Base-by-base conservation (phyloP, 768 basidiomycete species). In the Mycena polygramma region DNA sequence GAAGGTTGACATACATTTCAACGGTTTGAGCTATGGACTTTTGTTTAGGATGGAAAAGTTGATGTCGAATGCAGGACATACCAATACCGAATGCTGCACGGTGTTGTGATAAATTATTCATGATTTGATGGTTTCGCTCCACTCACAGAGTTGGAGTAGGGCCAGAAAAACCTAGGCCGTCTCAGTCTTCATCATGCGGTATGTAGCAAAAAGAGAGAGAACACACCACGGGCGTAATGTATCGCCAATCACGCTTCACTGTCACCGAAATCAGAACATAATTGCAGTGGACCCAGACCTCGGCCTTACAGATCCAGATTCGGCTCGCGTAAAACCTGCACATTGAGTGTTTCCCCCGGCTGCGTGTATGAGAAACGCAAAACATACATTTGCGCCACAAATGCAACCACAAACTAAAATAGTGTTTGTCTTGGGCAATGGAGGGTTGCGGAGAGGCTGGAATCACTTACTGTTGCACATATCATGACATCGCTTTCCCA, bases 371-470 rank as follows among this genome's bases (percentile, higher is more conserved):
- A 30, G 30, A 24, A 51, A 7, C 11, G 49, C 49, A 24, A 51
- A 11, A 24, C 22, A 13, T 13, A 51, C 52, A 53, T 13, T 53
- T 53, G 52, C 26, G 52, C 24, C 52, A 53, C 52, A 30, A 30
- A 53, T 53, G 52, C 52, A 53, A 53, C 52, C 52, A 53, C 52
- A 22, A 53, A 53, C 52, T 53, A 53, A n/a, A n/a, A n/a, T n/a
- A n/a, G n/a, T n/a, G n/a, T n/a, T n/a, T n/a, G n/a, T n/a, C n/a
- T n/a, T n/a, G n/a, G n/a, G n/a, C n/a, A n/a, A n/a, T n/a, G n/a
- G n/a, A n/a, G n/a, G n/a, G n/a, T n/a, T n/a, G n/a, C n/a, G 14
- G 14, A 30, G 0, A 30, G 13, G 6, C 20, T 4, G 26, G n/a
- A 11, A 17, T 19, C 13, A 53, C 30, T 15, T 30, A 53, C 52